phyloP scores from a whole-genome alignment of 2,329 filamentous ascomycete species.

The Fusarium clavum region DNA sequence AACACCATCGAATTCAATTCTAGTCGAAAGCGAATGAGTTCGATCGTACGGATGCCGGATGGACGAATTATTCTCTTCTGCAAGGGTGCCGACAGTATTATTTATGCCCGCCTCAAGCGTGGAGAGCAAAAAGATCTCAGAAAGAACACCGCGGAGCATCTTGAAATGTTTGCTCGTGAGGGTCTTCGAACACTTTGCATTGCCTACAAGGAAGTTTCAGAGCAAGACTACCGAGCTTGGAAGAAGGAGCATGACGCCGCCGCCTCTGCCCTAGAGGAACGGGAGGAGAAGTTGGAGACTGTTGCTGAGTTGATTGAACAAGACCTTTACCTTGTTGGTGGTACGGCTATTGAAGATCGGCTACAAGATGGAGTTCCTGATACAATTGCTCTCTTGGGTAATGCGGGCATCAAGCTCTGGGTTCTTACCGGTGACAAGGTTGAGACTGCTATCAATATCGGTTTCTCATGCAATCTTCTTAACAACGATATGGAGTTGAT shows the following conservation, averaged over 20 bases:
- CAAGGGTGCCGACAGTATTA: conserved; percentile 97
- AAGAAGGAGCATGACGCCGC: conserved; percentile 90
- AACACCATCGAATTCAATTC: conserved; percentile 99
- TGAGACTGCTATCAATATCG: conserved; percentile 99
- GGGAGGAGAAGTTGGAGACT: conserved; percentile 92
- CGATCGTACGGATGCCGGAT: conserved; percentile 94
- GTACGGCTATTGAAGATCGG: conserved; percentile 96
- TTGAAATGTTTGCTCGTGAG: conserved; percentile 97
- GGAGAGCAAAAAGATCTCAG: conserved; percentile 89
- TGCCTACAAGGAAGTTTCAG: conserved; percentile 81
- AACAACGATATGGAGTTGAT: conserved; percentile 99
- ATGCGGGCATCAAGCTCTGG: conserved; percentile 98
- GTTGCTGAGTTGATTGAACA: conserved; percentile 93
- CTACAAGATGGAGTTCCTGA: conserved; percentile 97
- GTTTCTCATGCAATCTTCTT: conserved; percentile 97
- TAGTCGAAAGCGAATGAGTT: conserved; percentile 95
- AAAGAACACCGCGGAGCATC: conserved; percentile 86
- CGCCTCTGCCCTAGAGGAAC: conserved; percentile 82
- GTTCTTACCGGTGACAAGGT: conserved; percentile 98
- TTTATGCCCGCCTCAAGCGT: conserved; percentile 88
- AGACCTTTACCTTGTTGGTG: conserved; percentile 86
- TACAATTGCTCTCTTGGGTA: conserved; percentile 88
- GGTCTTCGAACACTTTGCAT: conserved; percentile 95
- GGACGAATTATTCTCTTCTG: conserved; percentile 91
- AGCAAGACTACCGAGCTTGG: conserved; percentile 88